Base-by-base conservation (phyloP, 306 rosid genomes). In the Inga oerstediana region DNA sequence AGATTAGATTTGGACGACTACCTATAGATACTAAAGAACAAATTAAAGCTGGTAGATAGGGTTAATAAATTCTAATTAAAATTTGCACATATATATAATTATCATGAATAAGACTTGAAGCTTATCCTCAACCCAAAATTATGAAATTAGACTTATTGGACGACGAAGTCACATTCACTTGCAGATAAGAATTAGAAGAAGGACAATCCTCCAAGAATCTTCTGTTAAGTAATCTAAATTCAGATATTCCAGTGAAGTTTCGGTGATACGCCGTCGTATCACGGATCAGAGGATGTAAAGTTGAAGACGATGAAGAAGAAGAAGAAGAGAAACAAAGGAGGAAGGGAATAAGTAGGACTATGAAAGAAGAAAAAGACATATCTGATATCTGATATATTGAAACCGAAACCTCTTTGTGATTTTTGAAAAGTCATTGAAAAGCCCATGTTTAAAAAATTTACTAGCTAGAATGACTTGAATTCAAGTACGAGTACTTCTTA, bases 221-320 rank as follows among this genome's bases (percentile, higher is more conserved):
- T 81, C 98, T 88, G 30, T 93, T 95, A 4, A 95, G 51, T 0
- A 81, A 5, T 81, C 96, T 90, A 80, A 95, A 95, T 3, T 90
- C 88, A 0, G 98, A 95, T 3, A 93, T 69, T 1, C 91, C 92
- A 0, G 98, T 95, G 89, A 86, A 87, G 45, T 93, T 91, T 0
- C 69, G 84, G 83, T 93, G 95, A 8, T 75, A 10, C 4, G 79
- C 3, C 52, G 87, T 86, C 11, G 94, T 92, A 52, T 86, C 62
- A 0, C 17, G 19, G 35, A 83, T 19, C 68, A 83, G 45, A 68
- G 84, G 77, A 65, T 89, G 89, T 66, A 87, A 69, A 8, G 79
- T 41, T 0, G 84, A 71, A 20, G 84, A 67, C 46, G 84, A 71
- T 70, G 66, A 12, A 11, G 83, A 66, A 20, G 84, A 66, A 61